Base-by-base conservation (phyloP, 1,139 yeast genomes). In the Saccharomyces hybrid region DNA sequence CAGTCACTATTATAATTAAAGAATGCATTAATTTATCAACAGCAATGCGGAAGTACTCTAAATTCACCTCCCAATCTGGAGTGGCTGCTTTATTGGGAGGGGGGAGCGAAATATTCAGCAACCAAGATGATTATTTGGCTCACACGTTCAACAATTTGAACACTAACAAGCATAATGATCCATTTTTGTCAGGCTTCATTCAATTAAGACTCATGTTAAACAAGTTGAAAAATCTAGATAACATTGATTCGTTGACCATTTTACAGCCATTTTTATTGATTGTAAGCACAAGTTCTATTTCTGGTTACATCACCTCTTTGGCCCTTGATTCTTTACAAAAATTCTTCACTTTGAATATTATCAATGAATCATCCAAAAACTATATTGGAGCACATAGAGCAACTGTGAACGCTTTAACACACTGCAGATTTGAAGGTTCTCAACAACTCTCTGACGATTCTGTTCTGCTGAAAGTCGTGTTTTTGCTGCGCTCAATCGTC, bases 391-490 rank as follows among this genome's bases (percentile, higher is more conserved):
- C 67, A 53, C 66, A 63, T 67, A 81, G 67, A 69, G 80, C 69
- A 73, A 78, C 73, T 58, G 80, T 85, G 28, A 80, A 88, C 16
- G 86, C 97, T 0, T 78, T 95, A 56, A 88, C 98, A 0, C 97
- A 90, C 66, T 93, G 99, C 71, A 81, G 97, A 42, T 95, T 93
- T 68, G 98, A 93, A 73, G 97, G 97, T 1, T 88, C 95, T 0
- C 97, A 91, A 67, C 96, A 90, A 68, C 81, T 86, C 47, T 86
- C 91, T 47, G 99, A 95, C 71, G 99, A 95, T 66, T 88, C 96
- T 0, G 95, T 95, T 4, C 74, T 95, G 53, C 76, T 91, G 53
- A 88, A 88, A 65, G 95, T 95, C 26, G 78, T 95, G 61, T 76
- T 86, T 48, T 74, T 93, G 44, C 76, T 93, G 68, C 95, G 89